Evolutionary conservation across 768 basidiomycete genomes (phyloP).

Genomic region (Termitomyces sp.): DNA sequence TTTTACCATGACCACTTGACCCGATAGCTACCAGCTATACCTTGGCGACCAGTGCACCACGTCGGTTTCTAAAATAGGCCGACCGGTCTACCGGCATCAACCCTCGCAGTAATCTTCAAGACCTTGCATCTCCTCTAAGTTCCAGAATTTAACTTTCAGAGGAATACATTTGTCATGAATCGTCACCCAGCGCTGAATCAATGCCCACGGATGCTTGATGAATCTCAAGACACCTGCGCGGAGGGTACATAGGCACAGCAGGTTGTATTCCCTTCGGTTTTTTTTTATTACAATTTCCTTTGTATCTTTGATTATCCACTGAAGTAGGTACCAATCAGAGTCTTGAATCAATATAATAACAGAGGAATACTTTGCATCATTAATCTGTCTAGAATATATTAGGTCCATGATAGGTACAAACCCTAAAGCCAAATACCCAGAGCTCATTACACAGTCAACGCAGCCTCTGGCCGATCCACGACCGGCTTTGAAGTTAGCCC

Average conservation of each 20-base stretch:
- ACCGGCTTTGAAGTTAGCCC: slow-evolving; percentile 12
- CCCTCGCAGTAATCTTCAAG: slow-evolving; percentile 9
- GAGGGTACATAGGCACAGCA: background rate
- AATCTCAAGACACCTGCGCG: too few relatives aligned
- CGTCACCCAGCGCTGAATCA: too few relatives aligned
- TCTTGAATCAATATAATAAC: background rate
- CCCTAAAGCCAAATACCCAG: background rate
- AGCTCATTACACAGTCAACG: background rate
- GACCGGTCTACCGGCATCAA: background rate
- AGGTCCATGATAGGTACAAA: background rate
- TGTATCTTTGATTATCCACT: too few relatives aligned
- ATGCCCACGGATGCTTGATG: too few relatives aligned
- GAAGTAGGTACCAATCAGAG: too few relatives aligned
- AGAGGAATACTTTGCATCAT: background rate
- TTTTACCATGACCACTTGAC: slow-evolving; percentile 22
- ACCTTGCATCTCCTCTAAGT: slow-evolving; percentile 11
- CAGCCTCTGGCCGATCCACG: slow-evolving; percentile 3
- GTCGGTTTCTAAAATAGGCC: background rate
- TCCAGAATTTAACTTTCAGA: background rate
- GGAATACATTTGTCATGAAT: background rate
- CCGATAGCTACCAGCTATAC: slow-evolving; percentile 1
- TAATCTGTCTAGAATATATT: background rate
- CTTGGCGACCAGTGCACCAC: slow-evolving; percentile 15
- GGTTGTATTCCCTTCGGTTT: too few relatives aligned
- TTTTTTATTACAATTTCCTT: background rate